Evolutionary conservation across 345 rosid genomes (phyloP), one percentile per base, ranked within the genome.

Genomic region (Tarenaya hassleriana): DNA sequence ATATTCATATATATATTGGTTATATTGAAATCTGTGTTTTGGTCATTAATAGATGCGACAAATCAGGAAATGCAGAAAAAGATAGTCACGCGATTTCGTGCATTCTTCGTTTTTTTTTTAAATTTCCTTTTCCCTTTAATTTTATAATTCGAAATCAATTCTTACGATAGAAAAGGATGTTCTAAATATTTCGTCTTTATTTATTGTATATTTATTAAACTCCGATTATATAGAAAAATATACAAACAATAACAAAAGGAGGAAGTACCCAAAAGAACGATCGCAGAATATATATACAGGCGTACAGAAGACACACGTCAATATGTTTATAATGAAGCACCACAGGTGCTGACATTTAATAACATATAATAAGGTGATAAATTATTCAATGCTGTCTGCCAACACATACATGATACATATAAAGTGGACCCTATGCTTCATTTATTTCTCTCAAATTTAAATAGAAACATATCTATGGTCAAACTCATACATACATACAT

Each of bases 21-120:
- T 41, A 40, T 17, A 7, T 12, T 11, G 29, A 24, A 24, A 55
- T 0, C 1, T 1, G 10, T 27, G 20, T 53, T 40, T 4, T 55
- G 24, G 14, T 8, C 14, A 34, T 15, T 15, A 35, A 51, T n/a
- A n/a, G 56, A 56, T 42, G 63, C 41, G 48, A 64, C 70, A 70
- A 64, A 70, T 70, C 70, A 64, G 67, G 74, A 20, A 60, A 60
- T 45, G 37, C 39, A 44, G 74, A 55, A 35, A 64, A 37, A 15
- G 62, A 55, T 54, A 55, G 60, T 64, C 32, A 42, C 49, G 47
- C 31, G 7, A 10, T 49, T 49, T 49, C 39, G 62, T 41, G 45
- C 49, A 35, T 34, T 55, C 10, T 55, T 40, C n/a, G n/a, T n/a
- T n/a, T n/a, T n/a, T n/a, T n/a, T n/a, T n/a, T n/a, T n/a, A n/a